Percentiles rank a stretch among this genome's conserved stretches.
Evolutionary conservation across 2,329 filamentous ascomycete genomes (phyloP).

Genomic region (Calonectria montana): DNA sequence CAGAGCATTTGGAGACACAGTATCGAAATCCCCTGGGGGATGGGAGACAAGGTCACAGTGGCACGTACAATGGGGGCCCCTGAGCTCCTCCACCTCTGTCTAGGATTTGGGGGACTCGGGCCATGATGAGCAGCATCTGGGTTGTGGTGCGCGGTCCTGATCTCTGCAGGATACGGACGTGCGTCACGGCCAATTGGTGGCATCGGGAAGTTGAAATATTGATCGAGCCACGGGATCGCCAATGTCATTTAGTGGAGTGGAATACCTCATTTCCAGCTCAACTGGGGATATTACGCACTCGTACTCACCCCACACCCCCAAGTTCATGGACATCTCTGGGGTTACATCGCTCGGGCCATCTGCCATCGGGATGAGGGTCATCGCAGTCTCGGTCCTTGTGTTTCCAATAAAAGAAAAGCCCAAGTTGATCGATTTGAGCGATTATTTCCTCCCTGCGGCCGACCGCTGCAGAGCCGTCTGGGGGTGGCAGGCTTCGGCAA

Average conservation of each 20-base stretch:
- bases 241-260: constrained; percentile 15
- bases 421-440: constrained; percentile 14
- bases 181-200: neutral
- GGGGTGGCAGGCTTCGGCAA: constrained; percentile 7
- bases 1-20: neutral
- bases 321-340: constrained; percentile 16
- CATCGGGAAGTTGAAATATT: neutral
- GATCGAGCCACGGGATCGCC: constrained; percentile 1
- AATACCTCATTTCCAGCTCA: constrained; percentile 15
- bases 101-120: neutral
- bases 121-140: neutral
- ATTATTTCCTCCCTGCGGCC: constrained; percentile 6
- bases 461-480: neutral
- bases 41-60: neutral
- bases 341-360: constrained; percentile 22
- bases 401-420: constrained; percentile 19
- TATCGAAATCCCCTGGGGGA: constrained; percentile 1
- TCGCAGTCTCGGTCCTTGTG: constrained; percentile 12
- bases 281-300: constrained; percentile 12
- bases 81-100: neutral
- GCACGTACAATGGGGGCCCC: neutral
- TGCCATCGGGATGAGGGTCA: constrained; percentile 2
- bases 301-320: constrained; percentile 7
- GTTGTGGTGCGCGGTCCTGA: neutral
- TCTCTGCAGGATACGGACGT: neutral